Percentiles rank a stretch among this genome's conserved stretches.
These are phyloP conservation scores for Urtica urens DNA, from an alignment of 306 rosid species.

Conservation along the genomic window DNA sequence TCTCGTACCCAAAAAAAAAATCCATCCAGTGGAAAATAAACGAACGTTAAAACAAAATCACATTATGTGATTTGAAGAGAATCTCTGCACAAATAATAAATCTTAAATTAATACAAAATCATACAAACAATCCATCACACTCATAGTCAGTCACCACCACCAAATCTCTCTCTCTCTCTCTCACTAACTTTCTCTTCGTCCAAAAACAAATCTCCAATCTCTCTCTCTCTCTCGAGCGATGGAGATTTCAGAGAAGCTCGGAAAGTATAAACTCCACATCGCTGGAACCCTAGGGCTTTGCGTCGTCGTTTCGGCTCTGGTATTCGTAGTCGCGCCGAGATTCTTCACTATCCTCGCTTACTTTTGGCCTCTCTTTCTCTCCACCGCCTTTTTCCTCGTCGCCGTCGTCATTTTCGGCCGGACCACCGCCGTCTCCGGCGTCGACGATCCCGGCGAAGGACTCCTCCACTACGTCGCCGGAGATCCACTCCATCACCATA, in stretches of 20 bases:
- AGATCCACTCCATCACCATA: slow-evolving; percentile 13
- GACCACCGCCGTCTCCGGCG: slow-evolving; percentile 27
- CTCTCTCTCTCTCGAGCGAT: slow-evolving; percentile 13
- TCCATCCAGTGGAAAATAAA: not conserved
- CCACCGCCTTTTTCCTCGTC: slow-evolving; percentile 68
- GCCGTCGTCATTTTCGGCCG: slow-evolving; percentile 49
- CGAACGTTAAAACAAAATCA: no score
- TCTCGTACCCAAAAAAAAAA: not conserved
- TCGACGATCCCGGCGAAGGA: slow-evolving; percentile 38
- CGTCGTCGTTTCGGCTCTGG: slow-evolving; percentile 20
- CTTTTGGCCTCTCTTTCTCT: slow-evolving; percentile 89
- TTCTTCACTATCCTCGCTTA: slow-evolving; percentile 51
- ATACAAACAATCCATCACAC: not conserved
- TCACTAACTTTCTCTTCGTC: not conserved
- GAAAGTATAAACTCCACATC: slow-evolving; percentile 44
- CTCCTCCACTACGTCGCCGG: slow-evolving; percentile 81
- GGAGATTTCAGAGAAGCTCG: slow-evolving; percentile 61
- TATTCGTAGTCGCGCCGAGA: slow-evolving; percentile 44
- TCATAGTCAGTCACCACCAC: not conserved
- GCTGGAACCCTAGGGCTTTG: slow-evolving; percentile 15
- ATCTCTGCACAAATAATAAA: slow-evolving; percentile 25
- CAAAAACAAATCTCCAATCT: not conserved
- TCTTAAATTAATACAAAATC: not conserved
- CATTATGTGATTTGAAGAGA: no score
- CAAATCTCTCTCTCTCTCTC: slow-evolving; percentile 5